These are phyloP conservation scores for Paracoccidioides lutzii DNA, from an alignment of 2,329 filamentous ascomycete genomes.

Conservation along the genomic window DNA sequence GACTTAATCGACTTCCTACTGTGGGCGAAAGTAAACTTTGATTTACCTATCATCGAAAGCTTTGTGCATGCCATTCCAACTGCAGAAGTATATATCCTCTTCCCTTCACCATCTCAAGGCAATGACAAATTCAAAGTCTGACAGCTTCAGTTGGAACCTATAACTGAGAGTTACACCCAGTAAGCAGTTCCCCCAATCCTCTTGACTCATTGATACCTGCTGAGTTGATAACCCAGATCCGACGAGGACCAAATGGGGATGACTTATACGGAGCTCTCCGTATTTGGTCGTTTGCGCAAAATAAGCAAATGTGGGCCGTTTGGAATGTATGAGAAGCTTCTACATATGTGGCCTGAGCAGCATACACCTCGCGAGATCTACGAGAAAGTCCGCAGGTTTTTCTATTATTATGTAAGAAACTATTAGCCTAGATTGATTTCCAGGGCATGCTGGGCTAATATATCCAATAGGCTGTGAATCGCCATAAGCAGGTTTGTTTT, in stretches of 20 bases:
- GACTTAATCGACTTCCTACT: slow-evolving; percentile 56
- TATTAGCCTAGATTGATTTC: not conserved
- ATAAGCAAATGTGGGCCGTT: slow-evolving; percentile 40
- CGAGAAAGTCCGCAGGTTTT: slow-evolving; percentile 31
- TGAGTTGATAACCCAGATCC: slow-evolving; percentile 10
- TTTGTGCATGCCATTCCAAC: slow-evolving; percentile 52
- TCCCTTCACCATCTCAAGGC: not conserved
- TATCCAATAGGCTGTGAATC: slow-evolving; percentile 35
- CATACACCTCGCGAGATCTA: slow-evolving; percentile 5
- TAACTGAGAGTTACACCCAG: slow-evolving; percentile 47
- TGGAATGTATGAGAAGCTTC: slow-evolving; percentile 39
- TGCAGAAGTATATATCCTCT: slow-evolving; percentile 26
- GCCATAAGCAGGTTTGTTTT: slow-evolving; percentile 43
- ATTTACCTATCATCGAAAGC: slow-evolving; percentile 37
- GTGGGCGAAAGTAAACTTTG: slow-evolving; percentile 47
- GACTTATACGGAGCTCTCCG: slow-evolving; percentile 41
- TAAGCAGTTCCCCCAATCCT: not conserved
- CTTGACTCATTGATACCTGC: not conserved
- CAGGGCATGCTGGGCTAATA: not conserved
- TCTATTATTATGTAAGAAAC: slow-evolving; percentile 12
- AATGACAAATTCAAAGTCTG: not conserved
- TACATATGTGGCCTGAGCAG: slow-evolving; percentile 34
- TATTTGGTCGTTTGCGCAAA: slow-evolving; percentile 40
- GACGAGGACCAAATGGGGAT: slow-evolving; percentile 41
- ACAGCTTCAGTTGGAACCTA: slow-evolving; percentile 42